Conservation (phyloP, 2,329 filamentous ascomycete genomes). For the Aspergillus ibericus region DNA sequence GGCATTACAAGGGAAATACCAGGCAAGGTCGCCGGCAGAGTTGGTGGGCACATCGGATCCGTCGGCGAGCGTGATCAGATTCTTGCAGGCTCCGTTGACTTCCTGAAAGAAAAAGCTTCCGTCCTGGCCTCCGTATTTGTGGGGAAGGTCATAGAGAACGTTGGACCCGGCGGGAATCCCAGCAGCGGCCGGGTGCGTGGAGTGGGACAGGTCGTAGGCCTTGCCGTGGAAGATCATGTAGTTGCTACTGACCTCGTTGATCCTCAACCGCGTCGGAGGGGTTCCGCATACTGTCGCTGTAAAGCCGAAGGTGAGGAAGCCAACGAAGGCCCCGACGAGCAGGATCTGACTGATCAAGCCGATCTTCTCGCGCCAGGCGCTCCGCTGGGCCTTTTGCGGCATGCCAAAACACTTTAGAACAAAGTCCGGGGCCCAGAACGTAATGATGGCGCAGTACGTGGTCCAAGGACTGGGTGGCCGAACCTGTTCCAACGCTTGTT, state of each 20-base stretch:
- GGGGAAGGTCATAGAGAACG: constrained; percentile 80
- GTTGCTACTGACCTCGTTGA: constrained; percentile 76
- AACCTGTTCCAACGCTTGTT: constrained; percentile 63
- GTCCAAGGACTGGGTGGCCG: constrained; percentile 89
- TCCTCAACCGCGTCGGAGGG: constrained; percentile 69
- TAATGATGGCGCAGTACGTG: constrained; percentile 89
- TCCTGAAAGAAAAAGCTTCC: constrained; percentile 98
- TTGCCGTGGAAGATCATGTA: constrained; percentile 97
- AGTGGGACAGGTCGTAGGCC: constrained; percentile 78
- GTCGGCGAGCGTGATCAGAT: constrained; percentile 70
- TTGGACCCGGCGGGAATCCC: constrained; percentile 76
- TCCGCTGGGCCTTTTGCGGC: constrained; percentile 78
- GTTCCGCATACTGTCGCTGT: constrained; percentile 80
- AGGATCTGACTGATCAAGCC: constrained; percentile 93
- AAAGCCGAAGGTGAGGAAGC: constrained; percentile 96
- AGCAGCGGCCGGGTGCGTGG: constrained; percentile 74
- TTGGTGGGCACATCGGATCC: constrained; percentile 80
- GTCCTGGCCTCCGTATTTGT: constrained; percentile 82
- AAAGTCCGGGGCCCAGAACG: constrained; percentile 90
- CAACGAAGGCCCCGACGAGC: constrained; percentile 81
- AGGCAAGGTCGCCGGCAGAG: constrained; percentile 71
- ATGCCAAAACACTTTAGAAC: constrained; percentile 83
- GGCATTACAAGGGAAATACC: constrained; percentile 93
- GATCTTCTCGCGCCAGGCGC: constrained; percentile 98
- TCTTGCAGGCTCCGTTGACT: constrained; percentile 96